Base-by-base conservation (phyloP, 2,329 filamentous ascomycete species). In the Fusarium musae region DNA sequence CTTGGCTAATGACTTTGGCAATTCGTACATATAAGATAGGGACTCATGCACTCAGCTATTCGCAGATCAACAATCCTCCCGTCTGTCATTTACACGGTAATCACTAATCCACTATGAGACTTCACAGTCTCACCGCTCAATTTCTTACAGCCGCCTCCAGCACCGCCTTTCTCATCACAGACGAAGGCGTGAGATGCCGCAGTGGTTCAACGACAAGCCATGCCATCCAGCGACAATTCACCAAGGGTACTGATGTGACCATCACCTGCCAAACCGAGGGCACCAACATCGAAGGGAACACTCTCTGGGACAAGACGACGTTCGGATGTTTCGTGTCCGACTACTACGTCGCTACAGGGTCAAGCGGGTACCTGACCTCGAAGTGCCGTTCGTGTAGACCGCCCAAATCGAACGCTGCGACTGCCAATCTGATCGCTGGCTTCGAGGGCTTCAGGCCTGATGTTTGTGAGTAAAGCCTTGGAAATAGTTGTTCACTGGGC, bases 391-490 rank as follows among this genome's bases (percentile, higher is more conserved):
- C 19, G 11, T 69, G 63, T 5, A 59, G 46, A 21, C 19, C 63
- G 0, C 66, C 63, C 5, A 62, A 62, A n/a, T 67, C 66, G 11
- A 75, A 75, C 23, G n/a, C 13, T 2, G 67, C 59, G 2, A 75
- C 72, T 6, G 39, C 73, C 12, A 56, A 63, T 10, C 47, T 76
- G 4, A 58, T 73, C 7, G 60, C 62, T 9, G 56, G 50, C 16
- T 73, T 67, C 17, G 73, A 76, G 19, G 69, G 72, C 2, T 75
- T 68, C 23, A 28, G 58, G 4, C n/a, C 69, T 16, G 30, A 50
- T 37, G 28, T 64, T 30, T 76, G 74, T 75, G 37, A 60, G 72
- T 68, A 10, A 2, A 17, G 2, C 12, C 2, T 13, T 5, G 6
- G 6, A 9, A 9, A 6, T 11, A 15, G 16, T 15, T 7, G 8